Base-by-base conservation (phyloP, 176 grass and related monocot species). In the Puccinellia tenuiflora region DNA sequence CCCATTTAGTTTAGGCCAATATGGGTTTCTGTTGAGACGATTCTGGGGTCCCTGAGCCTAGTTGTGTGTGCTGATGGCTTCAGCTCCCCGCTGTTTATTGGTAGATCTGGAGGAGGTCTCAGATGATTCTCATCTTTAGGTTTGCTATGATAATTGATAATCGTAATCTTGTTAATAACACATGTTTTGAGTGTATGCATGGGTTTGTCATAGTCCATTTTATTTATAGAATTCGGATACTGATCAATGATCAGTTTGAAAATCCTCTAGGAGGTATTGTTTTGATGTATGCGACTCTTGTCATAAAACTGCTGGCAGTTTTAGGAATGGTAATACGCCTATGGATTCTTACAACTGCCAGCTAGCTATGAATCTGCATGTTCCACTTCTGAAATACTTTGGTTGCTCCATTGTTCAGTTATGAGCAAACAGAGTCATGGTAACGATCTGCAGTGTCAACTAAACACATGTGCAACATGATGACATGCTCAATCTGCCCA, bases 81-180 rank as follows among this genome's bases (percentile, higher is more conserved):
- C 65, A 26, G 6, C 22, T 72, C 5, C n/a, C 26, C 14, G 20
- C 3, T 80, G 28, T 78, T 90, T 61, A 35, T 65, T 46, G 45
- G 61, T 78, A 83, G 66, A 90, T 86, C 84, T 83, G 55, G 25
- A 78, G 55, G 25, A 78, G 33, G 56, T 29, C 22, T 48, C 25
- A 20, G 69, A 73, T 48, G 3, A 70, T 38, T 69, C 34, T 18
- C 13, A 2, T 16, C 5, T 76, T 76, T 81, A 40, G 47, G 15
- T 75, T 79, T 75, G 10, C 4, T 1, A 28, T 57, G 26, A 6
- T 62, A 31, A 62, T 30, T 30, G 26, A 62, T 9, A 38, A 29
- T 51, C 52, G 9, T 52, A 64, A 6, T 50, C 45, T 1, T 73
- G 21, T 31, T 69, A 31, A 45, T 81, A 34, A 3, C 5, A 43